Percentiles rank a stretch among this genome's conserved stretches.
These are phyloP conservation scores for Phaffomyces thermotolerans DNA, from an alignment of 805 yeast genomes.

Conservation along the genomic window DNA sequence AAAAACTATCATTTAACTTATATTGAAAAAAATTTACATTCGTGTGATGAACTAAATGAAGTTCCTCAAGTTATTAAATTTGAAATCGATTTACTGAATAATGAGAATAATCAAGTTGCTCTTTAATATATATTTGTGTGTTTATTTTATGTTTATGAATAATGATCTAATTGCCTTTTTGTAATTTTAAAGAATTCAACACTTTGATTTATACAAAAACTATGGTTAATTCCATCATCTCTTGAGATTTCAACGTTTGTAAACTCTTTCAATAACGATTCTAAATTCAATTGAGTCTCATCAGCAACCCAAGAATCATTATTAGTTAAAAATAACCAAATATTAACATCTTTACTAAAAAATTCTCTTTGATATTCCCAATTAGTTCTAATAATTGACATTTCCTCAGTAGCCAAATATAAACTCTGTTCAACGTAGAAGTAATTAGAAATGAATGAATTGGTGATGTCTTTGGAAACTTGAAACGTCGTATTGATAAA, in stretches of 20 bases:
- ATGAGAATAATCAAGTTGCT: background rate
- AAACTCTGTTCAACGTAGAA: constrained; percentile 47
- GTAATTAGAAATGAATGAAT: constrained; percentile 33
- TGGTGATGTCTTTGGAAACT: constrained; percentile 29
- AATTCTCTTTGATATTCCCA: constrained; percentile 44
- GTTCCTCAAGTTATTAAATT: constrained; percentile 19
- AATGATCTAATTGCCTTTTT: constrained; percentile 6
- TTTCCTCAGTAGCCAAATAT: constrained; percentile 53
- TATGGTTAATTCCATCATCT: constrained; percentile 39
- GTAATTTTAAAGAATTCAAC: constrained; percentile 38
- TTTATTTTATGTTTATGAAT: background rate
- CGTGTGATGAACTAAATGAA: constrained; percentile 31
- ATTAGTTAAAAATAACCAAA: constrained; percentile 55
- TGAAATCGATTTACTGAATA: constrained; percentile 18
- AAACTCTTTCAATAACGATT: constrained; percentile 29
- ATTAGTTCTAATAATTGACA: constrained; percentile 42
- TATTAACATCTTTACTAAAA: constrained; percentile 21
- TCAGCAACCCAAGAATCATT: constrained; percentile 61
- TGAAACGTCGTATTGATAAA: constrained; percentile 9
- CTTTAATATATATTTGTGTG: background rate
- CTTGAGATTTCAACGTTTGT: constrained; percentile 25
- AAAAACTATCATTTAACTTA: constrained; percentile 45
- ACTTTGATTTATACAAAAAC: constrained; percentile 55
- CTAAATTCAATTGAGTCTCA: constrained; percentile 38
- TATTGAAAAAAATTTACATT: constrained; percentile 54